These are phyloP conservation scores for Diutina sp. DNA, from an alignment of 1,139 yeast genomes.

Conservation along the genomic window DNA sequence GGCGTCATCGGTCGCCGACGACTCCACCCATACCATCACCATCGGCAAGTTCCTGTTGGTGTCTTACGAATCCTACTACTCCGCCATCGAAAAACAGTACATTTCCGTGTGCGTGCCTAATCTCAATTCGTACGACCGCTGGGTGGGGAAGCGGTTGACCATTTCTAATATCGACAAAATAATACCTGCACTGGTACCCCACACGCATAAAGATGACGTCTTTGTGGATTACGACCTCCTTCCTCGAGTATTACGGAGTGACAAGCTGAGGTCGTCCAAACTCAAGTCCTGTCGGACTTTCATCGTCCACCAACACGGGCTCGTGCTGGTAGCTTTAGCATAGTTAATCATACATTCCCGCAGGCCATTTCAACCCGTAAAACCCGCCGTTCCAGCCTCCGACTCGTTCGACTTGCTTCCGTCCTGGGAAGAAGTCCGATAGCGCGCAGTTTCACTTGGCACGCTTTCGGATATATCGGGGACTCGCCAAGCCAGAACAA, in stretches of 20 bases:
- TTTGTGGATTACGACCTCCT: conserved; percentile 11
- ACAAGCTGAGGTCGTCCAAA: background rate
- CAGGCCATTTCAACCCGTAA: background rate
- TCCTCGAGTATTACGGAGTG: background rate
- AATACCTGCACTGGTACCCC: conserved; percentile 7
- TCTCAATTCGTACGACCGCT: conserved; percentile 27
- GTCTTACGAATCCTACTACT: conserved; percentile 15
- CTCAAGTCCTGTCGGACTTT: background rate
- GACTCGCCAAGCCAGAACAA: background rate
- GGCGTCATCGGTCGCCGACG: background rate
- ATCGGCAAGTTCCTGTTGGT: conserved; percentile 12
- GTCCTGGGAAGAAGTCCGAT: background rate
- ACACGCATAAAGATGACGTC: conserved; percentile 6
- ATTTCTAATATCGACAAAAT: conserved; percentile 18
- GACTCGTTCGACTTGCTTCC: background rate
- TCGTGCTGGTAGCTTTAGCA: conserved; percentile 1
- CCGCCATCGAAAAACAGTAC: conserved; percentile 21
- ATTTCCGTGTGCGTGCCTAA: conserved; percentile 27
- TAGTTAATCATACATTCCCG: background rate
- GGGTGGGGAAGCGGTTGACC: conserved; percentile 22
- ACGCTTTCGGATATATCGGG: background rate
- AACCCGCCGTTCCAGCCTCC: too few species aligned
- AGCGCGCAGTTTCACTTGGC: background rate
- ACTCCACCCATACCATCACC: background rate
- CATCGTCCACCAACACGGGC: background rate